Evolutionary conservation across 2,329 filamentous ascomycete species (phyloP), one percentile per base, ranked within the genome.

Genomic region (Ophiostoma novo-ulmi): DNA sequence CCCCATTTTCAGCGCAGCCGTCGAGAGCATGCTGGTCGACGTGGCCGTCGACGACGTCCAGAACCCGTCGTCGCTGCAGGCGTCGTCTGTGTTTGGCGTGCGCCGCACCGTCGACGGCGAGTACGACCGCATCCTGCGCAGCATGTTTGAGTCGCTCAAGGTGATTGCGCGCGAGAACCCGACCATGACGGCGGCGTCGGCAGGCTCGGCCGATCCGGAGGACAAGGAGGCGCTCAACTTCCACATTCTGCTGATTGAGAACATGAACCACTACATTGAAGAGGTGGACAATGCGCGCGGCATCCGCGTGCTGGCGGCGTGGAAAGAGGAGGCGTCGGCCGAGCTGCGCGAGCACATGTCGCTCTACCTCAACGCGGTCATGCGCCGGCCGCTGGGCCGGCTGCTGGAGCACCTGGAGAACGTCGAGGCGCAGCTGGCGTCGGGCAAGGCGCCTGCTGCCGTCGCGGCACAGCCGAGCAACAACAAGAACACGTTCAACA

Each of bases 141-240:
- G 92, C 67, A 99, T 98, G 94, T 98, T 97, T 81, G 94, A 98
- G 80, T 95, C 92, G 68, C 87, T 99, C 73, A 96, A 95, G 79
- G 93, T 97, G 73, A 98, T 98, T 79, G 94, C 95, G 52, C 83
- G 88, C 72, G 88, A 90, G 83, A 92, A 85, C 77, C 88, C 82
- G 38, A 70, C 71, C 36, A 70, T 74, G 72, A 71, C 66, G 68
- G 76, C 41, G 69, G 71, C 41, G 55, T 73, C 48, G 65, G 72
- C 68, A 52, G 81, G 81, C 63, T 79, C 81, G 14, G 82, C 82
- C 14, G 86, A 88, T 74, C 85, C 85, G 0, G 95, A 98, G 79
- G 95, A 98, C 78, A 98, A 99, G 81, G 94, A 97, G 79, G 92
- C 93, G 5, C 86, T 99, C 72, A 98, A 98, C 81, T 97, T 97